phyloP scores from a whole-genome alignment of 345 rosid genomes.

The Populus simonii region DNA sequence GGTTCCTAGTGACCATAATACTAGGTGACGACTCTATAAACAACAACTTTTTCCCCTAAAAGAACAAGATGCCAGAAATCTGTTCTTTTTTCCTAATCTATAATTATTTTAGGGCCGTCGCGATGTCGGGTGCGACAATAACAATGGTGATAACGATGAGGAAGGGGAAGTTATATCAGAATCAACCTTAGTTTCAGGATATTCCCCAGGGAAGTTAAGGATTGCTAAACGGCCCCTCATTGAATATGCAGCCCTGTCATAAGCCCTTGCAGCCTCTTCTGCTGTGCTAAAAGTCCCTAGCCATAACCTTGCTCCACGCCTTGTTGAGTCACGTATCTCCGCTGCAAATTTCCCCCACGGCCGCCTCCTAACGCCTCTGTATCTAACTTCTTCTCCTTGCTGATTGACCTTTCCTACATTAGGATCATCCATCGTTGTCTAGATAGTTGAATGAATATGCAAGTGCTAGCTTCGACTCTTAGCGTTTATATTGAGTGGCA shows the following conservation, averaged over 20 bases:
- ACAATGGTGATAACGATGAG: no score
- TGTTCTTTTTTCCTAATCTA: no score
- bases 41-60: no score
- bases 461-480: not conserved
- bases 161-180: slow-evolving; percentile 21
- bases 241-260: slow-evolving; percentile 68
- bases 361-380: slow-evolving; percentile 60
- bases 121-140: no score
- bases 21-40: no score
- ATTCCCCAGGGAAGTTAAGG: slow-evolving; percentile 73
- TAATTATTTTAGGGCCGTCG: no score
- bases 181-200: slow-evolving; percentile 17
- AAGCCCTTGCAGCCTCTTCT: slow-evolving; percentile 79
- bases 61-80: no score
- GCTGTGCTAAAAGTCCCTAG: slow-evolving; percentile 76
- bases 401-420: slow-evolving; percentile 19
- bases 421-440: slow-evolving; percentile 18
- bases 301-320: slow-evolving; percentile 73
- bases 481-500: not conserved
- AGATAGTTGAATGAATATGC: not conserved
- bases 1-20: no score
- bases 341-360: slow-evolving; percentile 93
- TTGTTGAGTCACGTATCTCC: slow-evolving; percentile 75
- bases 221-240: slow-evolving; percentile 66
- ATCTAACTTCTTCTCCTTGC: slow-evolving; percentile 32